A percentile compares a stretch with the other conserved stretches of the same genome.
These are phyloP conservation scores for Microcyclosporella mali DNA, from an alignment of 2,329 filamentous ascomycete genomes.

Conservation along the genomic window DNA sequence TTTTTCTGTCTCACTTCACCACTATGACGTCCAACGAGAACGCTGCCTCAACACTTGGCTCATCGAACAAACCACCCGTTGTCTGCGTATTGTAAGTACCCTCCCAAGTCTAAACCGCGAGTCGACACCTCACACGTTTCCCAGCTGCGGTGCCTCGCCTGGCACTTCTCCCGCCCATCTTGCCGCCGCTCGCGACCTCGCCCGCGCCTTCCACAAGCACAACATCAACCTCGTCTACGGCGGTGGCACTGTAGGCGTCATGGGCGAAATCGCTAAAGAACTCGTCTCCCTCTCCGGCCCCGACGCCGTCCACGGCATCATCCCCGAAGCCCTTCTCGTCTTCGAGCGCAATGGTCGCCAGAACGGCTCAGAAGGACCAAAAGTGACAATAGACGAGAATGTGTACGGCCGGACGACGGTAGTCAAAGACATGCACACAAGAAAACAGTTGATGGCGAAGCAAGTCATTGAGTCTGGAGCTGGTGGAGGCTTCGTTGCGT, in stretches of 20 bases:
- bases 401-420: constrained; percentile 80
- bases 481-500: constrained; percentile 81
- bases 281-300: constrained; percentile 79
- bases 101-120: not conserved
- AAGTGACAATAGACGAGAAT: constrained; percentile 50
- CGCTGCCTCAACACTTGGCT: not conserved
- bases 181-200: constrained; percentile 70
- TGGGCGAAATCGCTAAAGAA: constrained; percentile 87
- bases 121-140: constrained; percentile 2
- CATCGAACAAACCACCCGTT: constrained; percentile 47
- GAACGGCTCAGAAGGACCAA: constrained; percentile 33
- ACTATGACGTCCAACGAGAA: no score
- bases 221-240: constrained; percentile 87
- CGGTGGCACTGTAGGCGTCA: constrained; percentile 87
- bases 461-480: constrained; percentile 76
- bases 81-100: constrained; percentile 75
- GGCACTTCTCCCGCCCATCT: constrained; percentile 70
- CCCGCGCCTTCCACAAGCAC: constrained; percentile 63
- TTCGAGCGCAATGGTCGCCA: constrained; percentile 15
- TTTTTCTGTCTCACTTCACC: no score
- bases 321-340: constrained; percentile 71
- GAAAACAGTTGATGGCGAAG: constrained; percentile 88
- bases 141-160: constrained; percentile 70
- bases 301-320: constrained; percentile 81
- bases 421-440: constrained; percentile 91